These are phyloP conservation scores for Anastatica hierochuntica DNA, from an alignment of 345 rosid genomes.

Conservation along the genomic window DNA sequence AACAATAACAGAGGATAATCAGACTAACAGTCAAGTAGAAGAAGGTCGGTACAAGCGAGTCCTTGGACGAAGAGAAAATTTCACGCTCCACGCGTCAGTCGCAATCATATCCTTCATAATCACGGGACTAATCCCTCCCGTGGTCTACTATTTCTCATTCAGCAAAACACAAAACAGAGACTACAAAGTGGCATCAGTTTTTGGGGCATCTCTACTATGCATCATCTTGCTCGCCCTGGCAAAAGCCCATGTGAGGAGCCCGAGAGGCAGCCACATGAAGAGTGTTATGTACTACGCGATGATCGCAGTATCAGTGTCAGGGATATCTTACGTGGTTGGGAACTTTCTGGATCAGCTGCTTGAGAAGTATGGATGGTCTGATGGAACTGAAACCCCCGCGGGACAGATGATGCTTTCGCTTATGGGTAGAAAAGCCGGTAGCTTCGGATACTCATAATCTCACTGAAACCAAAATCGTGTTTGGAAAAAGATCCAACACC, in stretches of 20 bases:
- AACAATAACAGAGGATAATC: slow-evolving; percentile 16
- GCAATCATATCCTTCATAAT: slow-evolving; percentile 50
- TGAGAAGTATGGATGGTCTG: slow-evolving; percentile 46
- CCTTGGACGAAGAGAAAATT: slow-evolving; percentile 50
- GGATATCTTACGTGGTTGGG: slow-evolving; percentile 52
- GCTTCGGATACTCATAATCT: slow-evolving; percentile 19
- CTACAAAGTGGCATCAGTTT: slow-evolving; percentile 48
- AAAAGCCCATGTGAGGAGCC: slow-evolving; percentile 45
- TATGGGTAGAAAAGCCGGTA: slow-evolving; percentile 20
- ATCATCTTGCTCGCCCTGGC: slow-evolving; percentile 53
- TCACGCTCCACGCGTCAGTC: slow-evolving; percentile 37
- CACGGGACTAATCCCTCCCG: slow-evolving; percentile 50
- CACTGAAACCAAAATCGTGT: slow-evolving; percentile 18
- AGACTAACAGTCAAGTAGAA: slow-evolving; percentile 5
- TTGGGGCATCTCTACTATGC: slow-evolving; percentile 50
- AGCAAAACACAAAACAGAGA: slow-evolving; percentile 37
- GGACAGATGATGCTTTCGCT: slow-evolving; percentile 14
- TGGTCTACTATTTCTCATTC: slow-evolving; percentile 51
- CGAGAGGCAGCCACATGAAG: slow-evolving; percentile 38
- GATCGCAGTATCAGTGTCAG: slow-evolving; percentile 43
- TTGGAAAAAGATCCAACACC: neutral
- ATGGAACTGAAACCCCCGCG: slow-evolving; percentile 19
- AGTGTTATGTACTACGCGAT: slow-evolving; percentile 33
- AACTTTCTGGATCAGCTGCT: slow-evolving; percentile 40
- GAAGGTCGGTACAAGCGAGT: slow-evolving; percentile 47